A percentile compares a stretch with the other conserved stretches of the same genome.
Evolutionary conservation across 805 yeast species (phyloP).

Genomic region (Ogataea parapolymorpha): DNA sequence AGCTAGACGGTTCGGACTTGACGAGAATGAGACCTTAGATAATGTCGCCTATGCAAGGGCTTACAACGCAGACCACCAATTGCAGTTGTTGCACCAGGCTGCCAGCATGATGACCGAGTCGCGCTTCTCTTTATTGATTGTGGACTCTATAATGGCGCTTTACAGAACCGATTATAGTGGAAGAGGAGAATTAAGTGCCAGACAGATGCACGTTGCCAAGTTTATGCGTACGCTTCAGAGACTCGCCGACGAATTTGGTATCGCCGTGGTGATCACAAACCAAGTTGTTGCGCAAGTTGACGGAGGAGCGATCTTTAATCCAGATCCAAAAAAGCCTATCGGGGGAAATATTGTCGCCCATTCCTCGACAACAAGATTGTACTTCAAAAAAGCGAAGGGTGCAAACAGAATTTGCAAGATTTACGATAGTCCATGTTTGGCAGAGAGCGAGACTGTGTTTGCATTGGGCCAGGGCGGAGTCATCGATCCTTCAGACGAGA

Average conservation of each 20-base stretch:
- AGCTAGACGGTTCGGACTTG: constrained; percentile 86
- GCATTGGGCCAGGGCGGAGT: constrained; percentile 96
- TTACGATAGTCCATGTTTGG: constrained; percentile 94
- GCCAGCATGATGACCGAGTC: constrained; percentile 96
- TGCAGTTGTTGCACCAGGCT: constrained; percentile 80
- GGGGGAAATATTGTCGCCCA: constrained; percentile 99
- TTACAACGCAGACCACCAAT: constrained; percentile 94
- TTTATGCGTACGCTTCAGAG: constrained; percentile 89
- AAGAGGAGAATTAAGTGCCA: constrained; percentile 90
- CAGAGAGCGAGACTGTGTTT: constrained; percentile 92
- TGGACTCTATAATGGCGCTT: constrained; percentile 96
- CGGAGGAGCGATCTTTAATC: constrained; percentile 79
- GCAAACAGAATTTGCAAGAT: constrained; percentile 92
- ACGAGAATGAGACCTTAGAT: constrained; percentile 91
- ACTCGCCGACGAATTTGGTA: constrained; percentile 95
- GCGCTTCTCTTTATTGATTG: constrained; percentile 82
- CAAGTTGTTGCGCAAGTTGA: constrained; percentile 99
- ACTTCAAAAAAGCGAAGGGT: constrained; percentile 85
- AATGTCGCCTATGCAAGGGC: constrained; percentile 98
- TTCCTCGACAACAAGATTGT: constrained; percentile 89
- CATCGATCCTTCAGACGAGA: constrained; percentile 74
- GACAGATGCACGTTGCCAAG: constrained; percentile 92
- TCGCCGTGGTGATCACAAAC: constrained; percentile 92
- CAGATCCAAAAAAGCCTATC: constrained; percentile 97
- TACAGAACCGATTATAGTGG: constrained; percentile 95